Evolutionary conservation across 495 filamentous ascomycete genomes (phyloP).

Genomic region (Lasiosphaeria ovina): DNA sequence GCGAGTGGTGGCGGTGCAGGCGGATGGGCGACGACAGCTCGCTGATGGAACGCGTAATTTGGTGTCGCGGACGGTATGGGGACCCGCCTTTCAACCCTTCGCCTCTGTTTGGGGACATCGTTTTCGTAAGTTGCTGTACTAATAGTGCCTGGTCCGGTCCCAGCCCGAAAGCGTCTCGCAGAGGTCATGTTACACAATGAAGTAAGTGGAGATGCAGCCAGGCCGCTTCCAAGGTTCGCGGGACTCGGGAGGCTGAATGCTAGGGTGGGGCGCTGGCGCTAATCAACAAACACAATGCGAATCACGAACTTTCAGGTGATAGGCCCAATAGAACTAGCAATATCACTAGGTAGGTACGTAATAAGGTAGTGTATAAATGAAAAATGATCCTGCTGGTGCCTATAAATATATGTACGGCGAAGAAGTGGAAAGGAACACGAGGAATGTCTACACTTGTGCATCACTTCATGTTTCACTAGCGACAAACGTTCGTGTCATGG

Average conservation of each 20-base stretch:
- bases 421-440: too few relatives aligned
- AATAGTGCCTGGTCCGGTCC: neutral
- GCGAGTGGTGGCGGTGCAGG: slow-evolving; percentile 42
- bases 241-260: neutral
- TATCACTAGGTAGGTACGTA: too few relatives aligned
- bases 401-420: too few relatives aligned
- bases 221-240: neutral
- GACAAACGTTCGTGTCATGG: too few relatives aligned
- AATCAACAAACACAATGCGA: too few relatives aligned
- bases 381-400: too few relatives aligned
- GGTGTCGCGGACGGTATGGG: slow-evolving; percentile 45
- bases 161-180: neutral
- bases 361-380: too few relatives aligned
- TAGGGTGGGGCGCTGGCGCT: neutral
- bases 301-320: too few relatives aligned
- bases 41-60: slow-evolving; percentile 48
- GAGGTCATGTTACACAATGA: slow-evolving; percentile 15
- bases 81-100: slow-evolving; percentile 31
- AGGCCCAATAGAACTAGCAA: too few relatives aligned
- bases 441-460: too few relatives aligned
- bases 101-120: slow-evolving; percentile 40
- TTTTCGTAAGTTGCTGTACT: neutral
- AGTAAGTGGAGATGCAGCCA: neutral
- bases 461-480: too few relatives aligned
- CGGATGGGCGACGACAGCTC: slow-evolving; percentile 50